These are phyloP conservation scores for Solanum lycopersicoides DNA, from an alignment of 257 asterid species.

Conservation along the genomic window DNA sequence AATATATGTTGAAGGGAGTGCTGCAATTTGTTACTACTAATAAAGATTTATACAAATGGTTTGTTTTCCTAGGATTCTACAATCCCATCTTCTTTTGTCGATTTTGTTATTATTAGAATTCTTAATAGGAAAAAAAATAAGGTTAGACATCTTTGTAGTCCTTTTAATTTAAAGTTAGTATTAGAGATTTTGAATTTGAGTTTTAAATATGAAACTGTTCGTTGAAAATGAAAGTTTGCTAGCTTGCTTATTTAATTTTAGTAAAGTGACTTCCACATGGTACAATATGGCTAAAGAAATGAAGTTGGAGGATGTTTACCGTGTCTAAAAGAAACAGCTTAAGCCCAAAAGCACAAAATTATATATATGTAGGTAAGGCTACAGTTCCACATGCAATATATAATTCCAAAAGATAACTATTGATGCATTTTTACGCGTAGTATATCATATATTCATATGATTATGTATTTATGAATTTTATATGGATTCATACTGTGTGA, in stretches of 20 bases:
- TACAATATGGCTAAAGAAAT: not conserved
- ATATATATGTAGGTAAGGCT: not conserved
- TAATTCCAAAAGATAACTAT: not conserved
- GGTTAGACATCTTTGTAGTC: not conserved
- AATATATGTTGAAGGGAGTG: not conserved
- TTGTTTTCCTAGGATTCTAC: slow-evolving; percentile 11
- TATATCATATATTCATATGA: not conserved
- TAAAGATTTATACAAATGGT: not conserved
- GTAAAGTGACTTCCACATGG: not conserved
- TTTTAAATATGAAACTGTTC: not conserved
- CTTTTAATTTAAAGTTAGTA: too few species aligned
- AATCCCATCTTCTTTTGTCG: not conserved
- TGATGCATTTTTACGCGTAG: not conserved
- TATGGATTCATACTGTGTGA: not conserved
- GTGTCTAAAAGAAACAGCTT: not conserved
- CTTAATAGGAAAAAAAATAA: not conserved
- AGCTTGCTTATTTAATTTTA: not conserved
- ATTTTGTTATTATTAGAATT: not conserved
- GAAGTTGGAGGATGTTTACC: not conserved
- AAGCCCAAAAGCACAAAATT: not conserved
- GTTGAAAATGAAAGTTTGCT: not conserved
- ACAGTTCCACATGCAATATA: not conserved
- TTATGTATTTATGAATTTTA: not conserved
- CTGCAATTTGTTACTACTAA: not conserved
- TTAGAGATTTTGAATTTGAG: not conserved